These are phyloP conservation scores for Ramularia collo-cygni DNA, from an alignment of 2,329 filamentous ascomycete genomes.

Conservation along the genomic window DNA sequence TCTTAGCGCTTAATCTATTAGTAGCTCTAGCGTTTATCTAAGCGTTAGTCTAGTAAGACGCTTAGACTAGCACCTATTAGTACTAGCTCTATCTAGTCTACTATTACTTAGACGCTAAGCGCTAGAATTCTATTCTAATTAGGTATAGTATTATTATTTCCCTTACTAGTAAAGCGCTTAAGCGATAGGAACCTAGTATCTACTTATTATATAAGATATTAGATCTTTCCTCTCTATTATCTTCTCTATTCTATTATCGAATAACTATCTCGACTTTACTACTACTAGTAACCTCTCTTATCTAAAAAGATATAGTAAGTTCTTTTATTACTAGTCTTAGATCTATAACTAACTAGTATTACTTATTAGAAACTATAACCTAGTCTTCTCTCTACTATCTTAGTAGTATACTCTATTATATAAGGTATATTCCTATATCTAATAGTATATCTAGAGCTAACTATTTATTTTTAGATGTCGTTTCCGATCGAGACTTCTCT, in stretches of 20 bases:
- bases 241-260: neutral
- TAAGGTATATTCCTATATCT: neutral
- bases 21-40: neutral
- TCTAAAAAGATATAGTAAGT: no score
- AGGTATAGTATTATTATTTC: neutral
- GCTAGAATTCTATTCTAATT: neutral
- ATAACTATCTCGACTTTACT: no score
- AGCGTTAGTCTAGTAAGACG: neutral
- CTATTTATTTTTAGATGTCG: no score
- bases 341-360: neutral
- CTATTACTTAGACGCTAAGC: neutral
- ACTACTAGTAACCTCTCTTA: no score
- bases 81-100: neutral
- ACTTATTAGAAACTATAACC: neutral
- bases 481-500: no score
- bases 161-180: no score
- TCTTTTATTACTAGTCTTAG: no score
- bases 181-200: no score
- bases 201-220: neutral
- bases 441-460: no score
- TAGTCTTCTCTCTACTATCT: neutral
- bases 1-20: neutral
- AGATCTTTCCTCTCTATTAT: neutral
- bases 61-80: neutral
- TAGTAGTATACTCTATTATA: constrained; percentile 1